Percentiles rank a stretch among this genome's conserved stretches.
Evolutionary conservation across 352 stramenopile species (phyloP).

Genomic region (Globisporangium polare): DNA sequence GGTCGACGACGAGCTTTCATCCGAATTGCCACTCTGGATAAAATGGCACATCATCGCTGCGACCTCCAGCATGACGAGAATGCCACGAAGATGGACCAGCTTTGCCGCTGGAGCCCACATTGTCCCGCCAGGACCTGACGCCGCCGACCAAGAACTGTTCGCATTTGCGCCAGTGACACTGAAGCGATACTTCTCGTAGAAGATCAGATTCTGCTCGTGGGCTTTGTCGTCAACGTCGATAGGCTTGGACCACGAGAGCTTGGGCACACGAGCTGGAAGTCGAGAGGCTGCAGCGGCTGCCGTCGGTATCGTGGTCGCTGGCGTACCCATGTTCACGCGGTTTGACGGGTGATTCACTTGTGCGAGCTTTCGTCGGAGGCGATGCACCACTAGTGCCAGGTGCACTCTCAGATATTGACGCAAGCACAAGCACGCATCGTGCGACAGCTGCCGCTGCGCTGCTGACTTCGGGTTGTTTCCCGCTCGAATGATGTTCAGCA

Average conservation of each 20-base stretch:
- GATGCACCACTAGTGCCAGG: constrained; percentile 68
- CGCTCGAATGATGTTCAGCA: constrained; percentile 83
- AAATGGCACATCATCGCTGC: constrained; percentile 60
- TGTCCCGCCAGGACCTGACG: constrained; percentile 37
- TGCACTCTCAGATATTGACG: constrained; percentile 84
- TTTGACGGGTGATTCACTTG: constrained; percentile 61
- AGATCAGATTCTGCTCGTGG: constrained; percentile 77
- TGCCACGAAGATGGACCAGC: constrained; percentile 63
- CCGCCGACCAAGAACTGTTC: constrained; percentile 53
- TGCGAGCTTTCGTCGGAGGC: constrained; percentile 55
- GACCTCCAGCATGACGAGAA: constrained; percentile 80
- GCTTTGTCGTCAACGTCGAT: constrained; percentile 85
- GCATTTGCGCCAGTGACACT: constrained; percentile 44
- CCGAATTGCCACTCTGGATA: constrained; percentile 48
- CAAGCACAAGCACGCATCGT: constrained; percentile 81
- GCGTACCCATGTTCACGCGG: constrained; percentile 16
- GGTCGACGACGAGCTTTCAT: constrained; percentile 47
- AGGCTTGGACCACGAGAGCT: constrained; percentile 70
- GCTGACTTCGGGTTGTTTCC: constrained; percentile 73
- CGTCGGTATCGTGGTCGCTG: constrained; percentile 42
- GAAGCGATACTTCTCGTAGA: constrained; percentile 84
- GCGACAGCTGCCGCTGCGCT: constrained; percentile 72
- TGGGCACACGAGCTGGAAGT: constrained; percentile 64
- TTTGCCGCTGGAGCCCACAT: constrained; percentile 78
- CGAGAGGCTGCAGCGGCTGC: constrained; percentile 47